Base-by-base conservation (phyloP, 129 eudicot species). In the Artemisia argyi region DNA sequence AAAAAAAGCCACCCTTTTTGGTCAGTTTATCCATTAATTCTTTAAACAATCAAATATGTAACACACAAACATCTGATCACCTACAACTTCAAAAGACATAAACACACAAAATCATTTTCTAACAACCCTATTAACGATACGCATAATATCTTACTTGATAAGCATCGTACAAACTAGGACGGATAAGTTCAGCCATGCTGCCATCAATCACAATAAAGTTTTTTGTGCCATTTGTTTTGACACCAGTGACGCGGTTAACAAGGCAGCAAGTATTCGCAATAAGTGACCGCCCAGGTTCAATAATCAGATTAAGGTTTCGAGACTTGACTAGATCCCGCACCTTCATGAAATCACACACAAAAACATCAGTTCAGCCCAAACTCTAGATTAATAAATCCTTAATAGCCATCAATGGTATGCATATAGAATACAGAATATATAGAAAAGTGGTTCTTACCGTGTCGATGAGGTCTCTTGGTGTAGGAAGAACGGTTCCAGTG, bases 161-260 rank as follows among this genome's bases (percentile, higher is more conserved):
- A 72, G 97, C 96, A 79, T 78, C 97, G 46, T 94, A 94, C 10
- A 94, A 79, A 76, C 97, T 85, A 30, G 96, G 97, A 62, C 89
- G 97, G 17, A 94, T 94, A 84, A 94, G 98, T 71, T 90, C 98
- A 11, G 97, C 84, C 97, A 90, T 94, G 82, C 98, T 94, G 42
- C 91, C 97, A 76, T 86, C 98, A 66, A 90, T 83, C 65, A 90
- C 96, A 66, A 94, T 66, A 48, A 90, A 85, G 80, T 85, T 94
- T 62, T 87, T 85, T 3, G 96, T 83, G 24, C 96, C 92, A 3
- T 90, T 94, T 28, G 92, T 85, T 75, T 87, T 93, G 8, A 94
- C 97, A 50, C 98, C 98, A 7, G 93, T 94, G 24, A 94, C 97
- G 69, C 91, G 96, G 62, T 90, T 94, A 57, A 94, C 97, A 46